A percentile compares a stretch with the other conserved stretches of the same genome.
Conservation (phyloP, 164 flowering plant genomes). For the Santalum album region DNA sequence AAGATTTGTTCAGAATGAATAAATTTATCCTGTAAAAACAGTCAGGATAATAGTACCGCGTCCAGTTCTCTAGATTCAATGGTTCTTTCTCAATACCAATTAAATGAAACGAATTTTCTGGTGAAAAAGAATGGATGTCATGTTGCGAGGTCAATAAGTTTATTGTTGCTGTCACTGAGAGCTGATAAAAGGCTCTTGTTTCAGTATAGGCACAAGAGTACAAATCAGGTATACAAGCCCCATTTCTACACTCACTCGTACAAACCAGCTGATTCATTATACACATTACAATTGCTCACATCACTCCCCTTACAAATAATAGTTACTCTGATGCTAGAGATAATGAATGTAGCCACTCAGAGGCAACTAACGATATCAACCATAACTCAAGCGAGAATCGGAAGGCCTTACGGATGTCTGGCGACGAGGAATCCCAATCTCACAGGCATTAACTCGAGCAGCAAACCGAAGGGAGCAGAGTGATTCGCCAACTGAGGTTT, state of each 20-base stretch:
- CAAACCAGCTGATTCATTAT: constrained; percentile 4
- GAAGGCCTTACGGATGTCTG: constrained; percentile 8
- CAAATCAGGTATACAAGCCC: background rate
- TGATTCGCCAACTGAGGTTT: constrained; percentile 13
- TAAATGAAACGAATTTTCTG: too few relatives aligned
- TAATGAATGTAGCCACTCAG: background rate
- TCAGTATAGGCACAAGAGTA: background rate
- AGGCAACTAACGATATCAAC: constrained; percentile 8
- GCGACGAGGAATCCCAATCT: constrained; percentile 17
- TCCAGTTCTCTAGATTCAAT: too few relatives aligned
- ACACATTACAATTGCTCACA: constrained; percentile 2
- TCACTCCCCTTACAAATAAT: background rate
- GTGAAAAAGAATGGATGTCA: too few relatives aligned
- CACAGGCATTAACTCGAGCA: constrained; percentile 18
- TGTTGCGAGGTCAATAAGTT: too few relatives aligned
- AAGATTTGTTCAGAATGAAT: too few relatives aligned
- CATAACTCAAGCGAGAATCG: constrained; percentile 15
- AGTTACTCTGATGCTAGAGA: background rate
- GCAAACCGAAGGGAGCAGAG: constrained; percentile 18
- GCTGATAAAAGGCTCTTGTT: background rate
- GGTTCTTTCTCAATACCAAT: too few relatives aligned
- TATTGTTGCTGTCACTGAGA: background rate
- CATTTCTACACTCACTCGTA: constrained; percentile 4
- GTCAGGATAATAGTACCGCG: too few relatives aligned
- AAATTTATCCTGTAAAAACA: too few relatives aligned